A percentile compares a stretch with the other conserved stretches of the same genome.
Evolutionary conservation across 2,329 filamentous ascomycete genomes (phyloP).

Genomic region (Pleoardoris graminearum): DNA sequence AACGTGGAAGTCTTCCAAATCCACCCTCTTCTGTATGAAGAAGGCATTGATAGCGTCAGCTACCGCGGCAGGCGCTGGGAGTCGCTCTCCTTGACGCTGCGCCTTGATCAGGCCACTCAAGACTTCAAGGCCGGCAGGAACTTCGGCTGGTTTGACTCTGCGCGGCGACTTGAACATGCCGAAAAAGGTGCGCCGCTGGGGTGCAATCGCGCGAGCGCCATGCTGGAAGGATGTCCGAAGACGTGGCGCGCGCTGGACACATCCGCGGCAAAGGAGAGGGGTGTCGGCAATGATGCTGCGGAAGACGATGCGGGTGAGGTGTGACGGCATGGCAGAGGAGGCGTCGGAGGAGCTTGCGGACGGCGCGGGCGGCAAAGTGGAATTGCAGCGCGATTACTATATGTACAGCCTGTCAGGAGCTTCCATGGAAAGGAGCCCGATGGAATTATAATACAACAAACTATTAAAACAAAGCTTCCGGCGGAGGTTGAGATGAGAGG

Average conservation of each 20-base stretch:
- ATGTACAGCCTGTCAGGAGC: not conserved
- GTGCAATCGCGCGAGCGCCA: conserved; percentile 22
- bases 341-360: conserved; percentile 11
- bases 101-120: conserved; percentile 71
- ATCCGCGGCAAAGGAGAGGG: conserved; percentile 51
- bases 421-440: conserved; percentile 1
- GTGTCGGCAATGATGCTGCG: conserved; percentile 60
- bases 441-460: conserved; percentile 1
- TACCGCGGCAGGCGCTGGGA: conserved; percentile 66
- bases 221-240: conserved; percentile 23
- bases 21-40: conserved; percentile 28
- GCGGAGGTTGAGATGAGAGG: not conserved
- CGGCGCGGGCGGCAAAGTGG: conserved; percentile 9
- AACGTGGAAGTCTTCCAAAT: conserved; percentile 50
- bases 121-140: conserved; percentile 71
- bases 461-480: not conserved
- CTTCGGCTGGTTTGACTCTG: conserved; percentile 61
- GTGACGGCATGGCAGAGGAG: conserved; percentile 57
- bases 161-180: conserved; percentile 65
- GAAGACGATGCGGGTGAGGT: conserved; percentile 63
- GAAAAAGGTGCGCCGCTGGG: conserved; percentile 63
- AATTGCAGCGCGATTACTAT: conserved; percentile 11
- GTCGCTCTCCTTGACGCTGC: conserved; percentile 64
- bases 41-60: conserved; percentile 55
- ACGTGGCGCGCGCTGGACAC: conserved; percentile 42